A percentile compares a stretch with the other conserved stretches of the same genome.
phyloP scores from a whole-genome alignment of 176 grass and related monocot genomes.

The Cenchrus americanus region DNA sequence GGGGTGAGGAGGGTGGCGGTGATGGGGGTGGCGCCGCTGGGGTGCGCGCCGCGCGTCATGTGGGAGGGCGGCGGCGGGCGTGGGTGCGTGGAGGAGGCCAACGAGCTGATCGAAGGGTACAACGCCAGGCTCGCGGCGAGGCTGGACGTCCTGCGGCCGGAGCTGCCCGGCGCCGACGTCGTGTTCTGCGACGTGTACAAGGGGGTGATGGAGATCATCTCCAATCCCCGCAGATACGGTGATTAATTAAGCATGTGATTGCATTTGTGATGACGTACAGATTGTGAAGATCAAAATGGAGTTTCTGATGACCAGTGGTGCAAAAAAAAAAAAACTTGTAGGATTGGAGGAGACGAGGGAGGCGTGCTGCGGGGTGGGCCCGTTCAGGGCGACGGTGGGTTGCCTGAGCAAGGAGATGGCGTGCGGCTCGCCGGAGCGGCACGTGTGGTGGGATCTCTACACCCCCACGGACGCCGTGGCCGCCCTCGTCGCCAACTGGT shows the following conservation, averaged over 20 bases:
- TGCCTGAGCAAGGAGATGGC: slow-evolving; percentile 40
- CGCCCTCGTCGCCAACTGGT: slow-evolving; percentile 1
- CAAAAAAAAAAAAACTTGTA: too few relatives aligned
- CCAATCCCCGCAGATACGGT: slow-evolving; percentile 53
- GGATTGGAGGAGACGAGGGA: neutral
- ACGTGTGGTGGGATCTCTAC: slow-evolving; percentile 38
- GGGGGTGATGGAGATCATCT: slow-evolving; percentile 65
- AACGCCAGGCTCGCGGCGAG: slow-evolving; percentile 49
- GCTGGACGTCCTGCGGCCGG: slow-evolving; percentile 41
- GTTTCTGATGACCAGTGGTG: too few relatives aligned
- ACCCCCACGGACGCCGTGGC: neutral
- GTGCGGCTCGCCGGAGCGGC: slow-evolving; percentile 18
- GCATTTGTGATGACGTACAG: too few relatives aligned
- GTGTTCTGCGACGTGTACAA: slow-evolving; percentile 75
- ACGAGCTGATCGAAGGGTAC: slow-evolving; percentile 62
- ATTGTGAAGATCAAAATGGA: too few relatives aligned
- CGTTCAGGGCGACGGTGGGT: neutral
- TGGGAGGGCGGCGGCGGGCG: slow-evolving; percentile 44
- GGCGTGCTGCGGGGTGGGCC: slow-evolving; percentile 27
- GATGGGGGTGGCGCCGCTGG: slow-evolving; percentile 67
- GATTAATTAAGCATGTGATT: neutral
- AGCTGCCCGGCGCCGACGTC: slow-evolving; percentile 52
- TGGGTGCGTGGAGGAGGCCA: slow-evolving; percentile 63
- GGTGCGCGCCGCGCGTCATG: slow-evolving; percentile 63
- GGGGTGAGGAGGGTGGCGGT: slow-evolving; percentile 65